Percentiles rank a stretch among this genome's conserved stretches.
Conservation (phyloP, 2,329 filamentous ascomycete genomes). For the Alternaria triticina region DNA sequence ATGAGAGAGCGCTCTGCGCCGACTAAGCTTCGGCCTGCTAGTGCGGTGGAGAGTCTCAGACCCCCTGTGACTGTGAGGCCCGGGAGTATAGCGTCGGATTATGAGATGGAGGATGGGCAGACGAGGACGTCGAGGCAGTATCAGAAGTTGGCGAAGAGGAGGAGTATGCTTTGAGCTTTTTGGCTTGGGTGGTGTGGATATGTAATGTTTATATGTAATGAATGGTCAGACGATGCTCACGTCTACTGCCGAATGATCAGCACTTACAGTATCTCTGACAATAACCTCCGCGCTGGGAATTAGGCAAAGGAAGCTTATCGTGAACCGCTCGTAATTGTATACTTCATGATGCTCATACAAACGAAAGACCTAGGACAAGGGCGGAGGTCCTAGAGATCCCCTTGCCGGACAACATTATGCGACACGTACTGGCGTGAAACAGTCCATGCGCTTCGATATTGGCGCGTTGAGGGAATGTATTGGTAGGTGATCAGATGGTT, state of each 20-base stretch:
- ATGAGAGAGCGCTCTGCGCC: constrained; percentile 14
- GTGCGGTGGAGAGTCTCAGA: constrained; percentile 23
- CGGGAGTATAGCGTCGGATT: constrained; percentile 31
- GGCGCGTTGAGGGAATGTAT: too few species aligned
- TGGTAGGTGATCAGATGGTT: too few species aligned
- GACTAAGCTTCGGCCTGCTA: constrained; percentile 25
- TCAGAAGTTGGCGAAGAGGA: constrained; percentile 45
- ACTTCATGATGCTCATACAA: too few species aligned
- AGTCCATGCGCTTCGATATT: too few species aligned
- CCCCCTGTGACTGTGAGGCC: constrained; percentile 20
- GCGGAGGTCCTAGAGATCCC: too few species aligned
- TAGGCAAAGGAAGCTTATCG: too few species aligned
- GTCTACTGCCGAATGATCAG: background rate
- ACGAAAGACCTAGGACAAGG: too few species aligned
- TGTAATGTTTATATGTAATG: constrained; percentile 1
- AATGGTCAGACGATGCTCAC: background rate
- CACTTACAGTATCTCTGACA: background rate
- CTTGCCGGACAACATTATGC: too few species aligned
- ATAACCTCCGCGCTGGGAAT: too few species aligned
- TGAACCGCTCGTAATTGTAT: too few species aligned
- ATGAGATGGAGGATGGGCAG: constrained; percentile 45
- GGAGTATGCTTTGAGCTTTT: constrained; percentile 40
- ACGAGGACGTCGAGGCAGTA: constrained; percentile 44
- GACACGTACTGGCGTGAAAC: too few species aligned
- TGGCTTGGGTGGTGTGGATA: background rate